Evolutionary conservation across 345 rosid species (phyloP), one percentile per base, ranked within the genome.

Genomic region (Citrus inodora): DNA sequence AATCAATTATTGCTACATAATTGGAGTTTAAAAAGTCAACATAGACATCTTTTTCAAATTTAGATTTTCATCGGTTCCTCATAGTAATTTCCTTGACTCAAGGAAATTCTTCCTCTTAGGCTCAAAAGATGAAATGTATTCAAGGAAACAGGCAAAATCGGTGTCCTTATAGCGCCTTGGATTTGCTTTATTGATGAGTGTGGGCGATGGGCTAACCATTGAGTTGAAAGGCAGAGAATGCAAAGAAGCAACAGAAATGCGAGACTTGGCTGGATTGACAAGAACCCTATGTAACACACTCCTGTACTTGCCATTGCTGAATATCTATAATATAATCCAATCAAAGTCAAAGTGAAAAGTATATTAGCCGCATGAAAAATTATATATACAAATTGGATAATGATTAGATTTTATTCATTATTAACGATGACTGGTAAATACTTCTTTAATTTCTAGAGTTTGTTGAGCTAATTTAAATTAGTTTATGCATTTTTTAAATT

Each of bases 301-400:
- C 77, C 88, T 93, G 87, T 92, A 95, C 71, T 84, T 93, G 66
- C 98, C 98, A 17, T 95, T 95, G 87, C 98, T 93, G 83, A 88
- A 70, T 70, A 70, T 70, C 73, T 70, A 40, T 40, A 28, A 25
- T 25, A 25, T 27, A 5, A 60, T 35, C 27, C 11, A 75, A 64
- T 16, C 56, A 79, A 35, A 53, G 30, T 32, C 33, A 64, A 40
- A 69, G 61, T 1, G 28, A 24, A 59, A 56, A 8, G 40, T 1
- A 24, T 13, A 53, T 24, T 9, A 62, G 30, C 40, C 40, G 13
- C 42, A 28, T 16, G 2, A 11, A 62, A 22, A 53, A n/a, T 40
- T 40, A 40, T 9, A 9, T 40, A 40, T 40, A 40, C 3, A 40
- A 40, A 40, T 40, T 40, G 46, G 46, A 40, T 8, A 40, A 40